Conservation (phyloP, 768 basidiomycete genomes). For the Leccinum broughii region DNA sequence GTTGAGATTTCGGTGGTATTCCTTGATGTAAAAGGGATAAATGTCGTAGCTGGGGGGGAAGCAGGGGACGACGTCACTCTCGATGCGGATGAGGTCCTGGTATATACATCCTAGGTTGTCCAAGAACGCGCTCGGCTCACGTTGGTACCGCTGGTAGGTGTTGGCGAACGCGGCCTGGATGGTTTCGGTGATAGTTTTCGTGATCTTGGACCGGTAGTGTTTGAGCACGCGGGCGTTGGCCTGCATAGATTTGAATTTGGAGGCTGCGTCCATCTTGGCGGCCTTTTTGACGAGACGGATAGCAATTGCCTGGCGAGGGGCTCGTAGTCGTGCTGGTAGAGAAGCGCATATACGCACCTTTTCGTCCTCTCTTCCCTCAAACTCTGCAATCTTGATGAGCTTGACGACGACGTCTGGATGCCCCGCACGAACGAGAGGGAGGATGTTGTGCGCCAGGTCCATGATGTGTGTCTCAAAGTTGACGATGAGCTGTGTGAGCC, state of each 20-base stretch:
- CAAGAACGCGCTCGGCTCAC: conserved; percentile 70
- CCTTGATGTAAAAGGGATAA: conserved; percentile 75
- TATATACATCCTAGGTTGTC: conserved; percentile 88
- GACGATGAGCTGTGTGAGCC: conserved; percentile 74
- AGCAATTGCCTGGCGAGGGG: conserved; percentile 72
- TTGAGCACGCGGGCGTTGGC: conserved; percentile 92
- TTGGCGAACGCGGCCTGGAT: conserved; percentile 55
- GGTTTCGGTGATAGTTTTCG: conserved; percentile 48
- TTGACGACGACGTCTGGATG: conserved; percentile 87
- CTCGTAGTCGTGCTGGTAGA: not conserved
- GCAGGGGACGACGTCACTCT: conserved; percentile 84
- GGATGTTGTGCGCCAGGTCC: conserved; percentile 72
- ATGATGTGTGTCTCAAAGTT: conserved; percentile 86
- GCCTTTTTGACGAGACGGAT: conserved; percentile 94
- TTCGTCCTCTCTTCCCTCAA: conserved; percentile 92
- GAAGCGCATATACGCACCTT: conserved; percentile 54
- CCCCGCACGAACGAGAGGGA: conserved; percentile 77
- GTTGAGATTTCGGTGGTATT: conserved; percentile 84
- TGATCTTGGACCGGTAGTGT: conserved; percentile 90
- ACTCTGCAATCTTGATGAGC: conserved; percentile 89
- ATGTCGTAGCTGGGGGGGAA: conserved; percentile 95
- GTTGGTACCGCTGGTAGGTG: conserved; percentile 55
- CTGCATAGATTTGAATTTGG: conserved; percentile 91
- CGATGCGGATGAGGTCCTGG: conserved; percentile 91
- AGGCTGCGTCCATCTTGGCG: conserved; percentile 88